These are phyloP conservation scores for Chenopodium quinoa DNA, from an alignment of 148 eudicot genomes.

Conservation along the genomic window DNA sequence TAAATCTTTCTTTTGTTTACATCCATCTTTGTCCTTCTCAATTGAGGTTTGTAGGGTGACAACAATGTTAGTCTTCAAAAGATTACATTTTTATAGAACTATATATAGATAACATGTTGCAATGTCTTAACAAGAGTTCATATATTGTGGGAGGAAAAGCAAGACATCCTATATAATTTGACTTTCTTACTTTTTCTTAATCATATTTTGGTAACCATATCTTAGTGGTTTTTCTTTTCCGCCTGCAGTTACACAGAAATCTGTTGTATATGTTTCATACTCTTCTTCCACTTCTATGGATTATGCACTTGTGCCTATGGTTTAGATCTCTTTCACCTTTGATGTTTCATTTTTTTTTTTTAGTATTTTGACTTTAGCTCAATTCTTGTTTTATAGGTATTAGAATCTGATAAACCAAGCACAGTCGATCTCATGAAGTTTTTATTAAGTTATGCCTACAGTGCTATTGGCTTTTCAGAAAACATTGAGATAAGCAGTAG, in stretches of 20 bases:
- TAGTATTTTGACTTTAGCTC: constrained; percentile 4
- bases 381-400: constrained; percentile 37
- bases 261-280: not conserved
- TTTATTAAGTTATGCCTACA: constrained; percentile 72
- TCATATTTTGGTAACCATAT: not conserved
- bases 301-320: not conserved
- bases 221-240: not conserved
- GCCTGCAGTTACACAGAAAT: not conserved
- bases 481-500: constrained; percentile 26
- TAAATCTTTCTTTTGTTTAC: not conserved
- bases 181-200: not conserved
- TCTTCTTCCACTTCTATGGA: not conserved
- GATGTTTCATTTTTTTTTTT: not conserved
- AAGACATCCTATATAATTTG: not conserved
- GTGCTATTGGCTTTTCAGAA: constrained; percentile 47
- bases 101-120: not conserved
- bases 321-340: not conserved
- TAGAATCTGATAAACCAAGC: constrained; percentile 50
- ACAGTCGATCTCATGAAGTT: constrained; percentile 79
- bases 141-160: not conserved
- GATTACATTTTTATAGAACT: not conserved
- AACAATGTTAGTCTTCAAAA: not conserved
- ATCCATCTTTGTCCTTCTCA: not conserved
- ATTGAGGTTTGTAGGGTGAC: not conserved
- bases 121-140: not conserved